Evolutionary conservation across 306 rosid species (phyloP), one percentile per base, ranked within the genome.

Genomic region (Vigna nakashimae): DNA sequence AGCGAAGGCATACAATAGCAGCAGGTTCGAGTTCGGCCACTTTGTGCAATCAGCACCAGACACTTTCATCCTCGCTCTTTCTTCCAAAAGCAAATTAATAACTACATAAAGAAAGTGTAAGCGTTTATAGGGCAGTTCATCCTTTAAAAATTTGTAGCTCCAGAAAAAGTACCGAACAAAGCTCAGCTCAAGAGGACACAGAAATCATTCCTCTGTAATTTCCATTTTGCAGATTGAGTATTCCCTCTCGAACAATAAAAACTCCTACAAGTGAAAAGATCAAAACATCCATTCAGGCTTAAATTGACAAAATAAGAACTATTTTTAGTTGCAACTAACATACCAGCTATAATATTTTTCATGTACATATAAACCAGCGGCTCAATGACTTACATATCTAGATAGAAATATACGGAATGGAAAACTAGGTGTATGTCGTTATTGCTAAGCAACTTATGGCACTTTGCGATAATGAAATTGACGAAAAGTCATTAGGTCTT

Each of bases 191-290:
- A 26, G 70, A 3, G 3, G 65, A 51, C 20, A 51, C 20, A 57
- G 57, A 28, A 22, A 40, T 78, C 80, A 83, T 71, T 82, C 86
- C 76, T 80, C 87, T 50, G 87, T 75, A 77, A 80, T 84, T 86
- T 87, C 93, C 93, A 90, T 83, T 78, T 89, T 85, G 88, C 66
- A 82, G 79, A 92, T 89, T 63, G 93, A 77, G 89, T 82, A 90
- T 74, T 92, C 97, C 87, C 97, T 86, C 88, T 87, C 93, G 20
- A 85, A 82, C 84, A 92, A 86, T 22, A 92, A 84, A 82, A 92
- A 87, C 80, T 92, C 97, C 97, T 92, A 60, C 65, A 83, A 5
- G 62, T 36, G 42, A 70, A 51, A 71, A 36, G 56, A 11, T 15
- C 49, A 74, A 68, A 76, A 68, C n/a, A 53, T 73, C 22, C 65